Evolutionary conservation across 768 basidiomycete species (phyloP).

Genomic region (Ramaria rubella): DNA sequence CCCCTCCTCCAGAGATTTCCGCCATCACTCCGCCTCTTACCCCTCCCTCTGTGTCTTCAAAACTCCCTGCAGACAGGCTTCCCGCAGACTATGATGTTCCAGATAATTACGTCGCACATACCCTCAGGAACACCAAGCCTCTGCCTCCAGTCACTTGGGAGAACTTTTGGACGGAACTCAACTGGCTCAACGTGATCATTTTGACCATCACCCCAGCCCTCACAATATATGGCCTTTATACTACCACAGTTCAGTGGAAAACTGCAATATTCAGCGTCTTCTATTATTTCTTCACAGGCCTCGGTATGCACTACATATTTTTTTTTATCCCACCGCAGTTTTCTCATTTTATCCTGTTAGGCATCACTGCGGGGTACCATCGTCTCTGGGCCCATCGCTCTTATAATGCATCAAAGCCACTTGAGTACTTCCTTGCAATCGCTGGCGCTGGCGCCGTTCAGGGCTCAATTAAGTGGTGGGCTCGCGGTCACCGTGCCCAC

Average conservation of each 20-base stretch:
- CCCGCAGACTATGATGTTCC: slow-evolving; percentile 58
- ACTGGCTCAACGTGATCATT: slow-evolving; percentile 71
- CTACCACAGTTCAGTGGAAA: slow-evolving; percentile 58
- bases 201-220: slow-evolving; percentile 69
- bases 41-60: slow-evolving; percentile 10
- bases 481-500: slow-evolving; percentile 93
- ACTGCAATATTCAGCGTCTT: slow-evolving; percentile 63
- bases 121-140: slow-evolving; percentile 58
- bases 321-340: slow-evolving; percentile 27
- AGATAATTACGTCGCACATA: slow-evolving; percentile 78
- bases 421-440: slow-evolving; percentile 80
- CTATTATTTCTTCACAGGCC: slow-evolving; percentile 76
- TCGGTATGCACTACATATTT: slow-evolving; percentile 70
- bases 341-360: slow-evolving; percentile 20
- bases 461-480: slow-evolving; percentile 99
- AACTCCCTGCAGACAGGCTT: not conserved
- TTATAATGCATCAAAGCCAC: slow-evolving; percentile 82
- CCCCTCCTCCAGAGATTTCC: slow-evolving; percentile 17
- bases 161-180: slow-evolving; percentile 55
- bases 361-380: slow-evolving; percentile 93
- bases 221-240: slow-evolving; percentile 64
- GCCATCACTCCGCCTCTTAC: slow-evolving; percentile 19
- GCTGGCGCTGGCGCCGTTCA: slow-evolving; percentile 90
- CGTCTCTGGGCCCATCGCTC: slow-evolving; percentile 95
- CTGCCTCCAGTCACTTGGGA: slow-evolving; percentile 61